Percentiles rank a stretch among this genome's conserved stretches.
Evolutionary conservation across 2,329 filamentous ascomycete genomes (phyloP).

Genomic region (Diaporthe helianthi): DNA sequence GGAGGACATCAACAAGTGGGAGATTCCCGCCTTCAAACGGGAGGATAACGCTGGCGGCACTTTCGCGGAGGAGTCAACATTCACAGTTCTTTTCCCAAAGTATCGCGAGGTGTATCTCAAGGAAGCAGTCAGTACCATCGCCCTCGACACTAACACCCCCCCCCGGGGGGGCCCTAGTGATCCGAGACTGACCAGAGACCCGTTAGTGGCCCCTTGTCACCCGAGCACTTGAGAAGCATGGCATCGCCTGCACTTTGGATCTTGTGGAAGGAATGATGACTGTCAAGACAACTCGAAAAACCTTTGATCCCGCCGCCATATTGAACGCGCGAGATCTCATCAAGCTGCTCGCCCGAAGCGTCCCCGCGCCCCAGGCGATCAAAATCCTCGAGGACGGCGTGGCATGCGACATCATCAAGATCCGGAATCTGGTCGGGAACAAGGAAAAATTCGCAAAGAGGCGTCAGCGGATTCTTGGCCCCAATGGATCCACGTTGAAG

Average conservation of each 20-base stretch:
- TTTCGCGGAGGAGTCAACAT: constrained; percentile 92
- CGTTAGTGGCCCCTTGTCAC: constrained; percentile 85
- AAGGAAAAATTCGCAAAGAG: constrained; percentile 97
- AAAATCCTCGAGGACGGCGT: constrained; percentile 93
- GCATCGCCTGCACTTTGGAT: constrained; percentile 91
- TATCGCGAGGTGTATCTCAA: constrained; percentile 95
- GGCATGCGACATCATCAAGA: constrained; percentile 96
- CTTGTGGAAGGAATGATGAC: constrained; percentile 96
- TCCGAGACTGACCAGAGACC: constrained; percentile 28
- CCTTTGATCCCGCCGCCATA: constrained; percentile 82
- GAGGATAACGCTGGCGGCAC: constrained; percentile 85
- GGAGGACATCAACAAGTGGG: constrained; percentile 97
- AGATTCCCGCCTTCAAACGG: constrained; percentile 84
- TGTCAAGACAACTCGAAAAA: constrained; percentile 90
- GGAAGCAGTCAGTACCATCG: constrained; percentile 59
- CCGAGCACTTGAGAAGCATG: constrained; percentile 81
- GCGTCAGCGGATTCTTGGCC: constrained; percentile 89
- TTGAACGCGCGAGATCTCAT: constrained; percentile 94
- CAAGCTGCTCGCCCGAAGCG: constrained; percentile 88
- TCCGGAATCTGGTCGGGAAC: constrained; percentile 85
- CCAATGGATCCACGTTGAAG: constrained; percentile 90
- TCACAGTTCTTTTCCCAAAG: constrained; percentile 88
- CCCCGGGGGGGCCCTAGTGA: too few species aligned
- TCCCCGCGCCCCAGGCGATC: constrained; percentile 90
- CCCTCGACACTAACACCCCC: neutral